phyloP scores from a whole-genome alignment of 352 stramenopile genomes.

The Globisporangium nunn region DNA sequence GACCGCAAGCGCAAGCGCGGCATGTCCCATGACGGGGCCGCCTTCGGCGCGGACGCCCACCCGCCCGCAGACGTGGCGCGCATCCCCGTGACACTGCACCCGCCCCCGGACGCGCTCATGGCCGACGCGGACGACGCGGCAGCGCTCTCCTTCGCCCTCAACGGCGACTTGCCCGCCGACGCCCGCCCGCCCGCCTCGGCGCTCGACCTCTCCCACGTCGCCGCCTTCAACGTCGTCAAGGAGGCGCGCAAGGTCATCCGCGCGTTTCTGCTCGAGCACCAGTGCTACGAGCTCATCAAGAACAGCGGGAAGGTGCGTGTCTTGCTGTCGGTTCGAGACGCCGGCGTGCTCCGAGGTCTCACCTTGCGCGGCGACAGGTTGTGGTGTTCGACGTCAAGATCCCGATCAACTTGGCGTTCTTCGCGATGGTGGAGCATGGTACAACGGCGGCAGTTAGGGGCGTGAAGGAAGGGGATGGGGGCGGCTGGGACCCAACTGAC shows the following conservation, averaged over 20 bases:
- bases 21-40: constrained; percentile 52
- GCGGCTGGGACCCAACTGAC: not conserved
- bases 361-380: constrained; percentile 33
- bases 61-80: constrained; percentile 10
- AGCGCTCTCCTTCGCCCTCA: constrained; percentile 22
- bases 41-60: constrained; percentile 37
- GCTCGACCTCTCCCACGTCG: constrained; percentile 36
- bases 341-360: too few relatives aligned
- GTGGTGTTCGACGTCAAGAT: constrained; percentile 99
- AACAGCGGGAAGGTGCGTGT: constrained; percentile 85
- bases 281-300: constrained; percentile 95
- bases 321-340: too few relatives aligned
- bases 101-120: constrained; percentile 25
- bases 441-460: constrained; percentile 6
- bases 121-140: constrained; percentile 15
- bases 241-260: constrained; percentile 80
- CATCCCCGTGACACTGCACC: constrained; percentile 22
- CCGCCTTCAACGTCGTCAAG: constrained; percentile 60
- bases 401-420: constrained; percentile 98
- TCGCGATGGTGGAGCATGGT: constrained; percentile 98
- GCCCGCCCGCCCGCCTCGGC: constrained; percentile 23
- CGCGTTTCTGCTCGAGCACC: constrained; percentile 83
- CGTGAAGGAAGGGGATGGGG: not conserved
- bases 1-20: constrained; percentile 54
- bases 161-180: constrained; percentile 12